Conservation (phyloP, 2,329 filamentous ascomycete species). For the Escovopsis weberi region DNA sequence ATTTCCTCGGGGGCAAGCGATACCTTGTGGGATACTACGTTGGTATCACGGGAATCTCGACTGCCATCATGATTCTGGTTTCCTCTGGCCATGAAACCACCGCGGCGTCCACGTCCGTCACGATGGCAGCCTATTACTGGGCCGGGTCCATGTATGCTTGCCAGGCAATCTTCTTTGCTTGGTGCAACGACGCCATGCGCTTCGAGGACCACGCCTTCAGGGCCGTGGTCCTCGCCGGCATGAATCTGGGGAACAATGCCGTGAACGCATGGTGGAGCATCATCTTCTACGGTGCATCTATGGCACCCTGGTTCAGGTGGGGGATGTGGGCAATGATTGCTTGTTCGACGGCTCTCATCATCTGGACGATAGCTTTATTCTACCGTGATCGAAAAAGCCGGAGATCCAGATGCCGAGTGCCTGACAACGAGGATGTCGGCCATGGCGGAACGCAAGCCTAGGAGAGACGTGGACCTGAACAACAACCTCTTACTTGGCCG, state of each 20-base stretch:
- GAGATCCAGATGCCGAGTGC: too few species aligned
- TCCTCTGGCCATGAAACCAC: constrained; percentile 27
- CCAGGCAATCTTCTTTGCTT: constrained; percentile 61
- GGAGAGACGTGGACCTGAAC: too few species aligned
- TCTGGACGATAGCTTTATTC: constrained; percentile 43
- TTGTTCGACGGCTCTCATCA: constrained; percentile 39
- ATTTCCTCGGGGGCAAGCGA: constrained; percentile 46
- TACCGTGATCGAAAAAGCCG: constrained; percentile 12
- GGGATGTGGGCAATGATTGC: constrained; percentile 67
- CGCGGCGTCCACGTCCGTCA: constrained; percentile 30
- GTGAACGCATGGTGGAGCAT: constrained; percentile 64
- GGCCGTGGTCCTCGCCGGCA: constrained; percentile 53
- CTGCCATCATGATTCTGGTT: constrained; percentile 46
- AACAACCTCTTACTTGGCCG: too few species aligned
- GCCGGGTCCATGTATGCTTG: constrained; percentile 57
- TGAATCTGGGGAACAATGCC: constrained; percentile 55
- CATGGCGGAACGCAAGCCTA: too few species aligned
- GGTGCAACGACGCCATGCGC: constrained; percentile 57
- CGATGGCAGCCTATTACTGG: constrained; percentile 56
- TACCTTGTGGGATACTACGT: constrained; percentile 56
- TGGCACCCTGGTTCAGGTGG: constrained; percentile 50
- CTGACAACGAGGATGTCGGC: too few species aligned
- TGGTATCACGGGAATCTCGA: constrained; percentile 46
- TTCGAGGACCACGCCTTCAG: constrained; percentile 48
- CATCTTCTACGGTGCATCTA: constrained; percentile 52